Evolutionary conservation across 169 alveolate genomes (phyloP).

Genomic region (Plasmodium falciparum): DNA sequence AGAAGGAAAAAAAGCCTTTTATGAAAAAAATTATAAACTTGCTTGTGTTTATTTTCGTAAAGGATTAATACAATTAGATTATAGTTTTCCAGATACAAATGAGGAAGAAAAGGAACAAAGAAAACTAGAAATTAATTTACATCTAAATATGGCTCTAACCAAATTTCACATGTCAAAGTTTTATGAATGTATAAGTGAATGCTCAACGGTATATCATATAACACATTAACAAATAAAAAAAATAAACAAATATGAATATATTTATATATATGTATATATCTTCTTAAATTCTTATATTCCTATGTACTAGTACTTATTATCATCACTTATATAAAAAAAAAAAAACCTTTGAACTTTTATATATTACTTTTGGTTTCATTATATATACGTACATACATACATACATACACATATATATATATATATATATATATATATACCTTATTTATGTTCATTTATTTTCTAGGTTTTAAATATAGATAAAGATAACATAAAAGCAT

Average conservation of each 20-base stretch:
- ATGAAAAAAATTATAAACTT: conserved; percentile 75
- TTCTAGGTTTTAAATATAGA: conserved; percentile 46
- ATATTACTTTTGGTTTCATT: background rate
- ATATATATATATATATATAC: no score
- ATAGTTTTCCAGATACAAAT: conserved; percentile 51
- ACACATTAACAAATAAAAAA: background rate
- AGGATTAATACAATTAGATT: conserved; percentile 75
- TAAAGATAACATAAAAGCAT: conserved; percentile 59
- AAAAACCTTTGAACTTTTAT: background rate
- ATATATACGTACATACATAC: no score
- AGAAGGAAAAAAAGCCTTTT: conserved; percentile 68
- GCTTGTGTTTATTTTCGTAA: conserved; percentile 74
- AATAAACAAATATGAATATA: background rate
- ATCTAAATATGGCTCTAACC: conserved; percentile 64
- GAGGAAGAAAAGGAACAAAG: conserved; percentile 42
- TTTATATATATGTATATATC: background rate
- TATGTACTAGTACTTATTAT: background rate
- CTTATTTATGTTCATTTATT: background rate
- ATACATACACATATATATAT: no score
- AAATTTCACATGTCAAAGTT: conserved; percentile 60
- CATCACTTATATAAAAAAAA: background rate
- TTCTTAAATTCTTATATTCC: background rate
- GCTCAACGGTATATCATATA: conserved; percentile 42
- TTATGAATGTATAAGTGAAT: conserved; percentile 68
- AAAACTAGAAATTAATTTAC: conserved; percentile 53